Base-by-base conservation (phyloP, 495 filamentous ascomycete genomes). In the Hyaloscypha bicolor region DNA sequence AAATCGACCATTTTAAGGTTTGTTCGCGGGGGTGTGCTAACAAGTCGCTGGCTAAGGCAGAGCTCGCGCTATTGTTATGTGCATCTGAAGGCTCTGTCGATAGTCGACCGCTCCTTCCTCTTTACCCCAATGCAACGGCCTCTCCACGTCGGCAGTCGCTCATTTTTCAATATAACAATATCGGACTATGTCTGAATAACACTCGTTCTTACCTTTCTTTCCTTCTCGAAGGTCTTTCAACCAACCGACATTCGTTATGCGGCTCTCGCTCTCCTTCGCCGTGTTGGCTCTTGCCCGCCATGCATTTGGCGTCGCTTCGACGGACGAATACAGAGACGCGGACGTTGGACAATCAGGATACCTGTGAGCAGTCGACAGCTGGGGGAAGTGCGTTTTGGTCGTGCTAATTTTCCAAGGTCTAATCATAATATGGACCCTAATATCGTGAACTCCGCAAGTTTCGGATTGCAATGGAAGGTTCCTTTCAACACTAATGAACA, bases 341-440 rank as follows among this genome's bases (percentile, higher is more conserved):
- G 65, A 67, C 22, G 11, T 67, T n/a, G 58, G 29, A 16, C 65
- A 67, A 22, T 56, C 58, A 33, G 59, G 65, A 16, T 67, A 67
- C 29, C 45, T 67, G 65, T 63, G 35, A 62, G 64, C n/a, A 22
- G 11, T 53, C 35, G 22, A 33, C 9, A 55, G n/a, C 9, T 39
- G 6, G 32, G 51, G 21, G 22, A 11, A 4, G 42, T 48, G 9
- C 16, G 16, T 14, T 14, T 1, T 48, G 42, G 19, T 37, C 19
- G 11, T 57, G 33, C 62, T 65, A 48, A 63, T 42, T 14, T 51
- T 2, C 12, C 62, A 79, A 75, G 64, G 29, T 35, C 65, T 32
- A 82, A 79, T 66, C 80, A 83, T 69, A 82, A 82, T 74, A 79
- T 82, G 76, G 80, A 83, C 64, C 80, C 80, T 19, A 70, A 75